Evolutionary conservation across 768 basidiomycete genomes (phyloP).

Genomic region (Rhodotorula diobovata): DNA sequence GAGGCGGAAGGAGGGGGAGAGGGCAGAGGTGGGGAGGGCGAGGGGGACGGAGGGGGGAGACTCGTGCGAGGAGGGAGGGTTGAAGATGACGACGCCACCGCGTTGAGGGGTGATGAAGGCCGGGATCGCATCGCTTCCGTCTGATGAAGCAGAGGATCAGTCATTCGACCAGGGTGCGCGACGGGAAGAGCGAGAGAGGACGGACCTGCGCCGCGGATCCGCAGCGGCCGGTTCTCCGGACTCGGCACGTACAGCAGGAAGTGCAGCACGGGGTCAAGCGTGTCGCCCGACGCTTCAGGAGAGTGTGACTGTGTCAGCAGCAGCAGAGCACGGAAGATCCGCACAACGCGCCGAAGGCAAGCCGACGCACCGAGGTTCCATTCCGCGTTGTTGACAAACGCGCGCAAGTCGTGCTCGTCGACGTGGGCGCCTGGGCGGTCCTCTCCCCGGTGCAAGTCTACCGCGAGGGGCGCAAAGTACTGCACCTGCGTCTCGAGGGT

Average conservation of each 20-base stretch:
- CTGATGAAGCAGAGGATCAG: slow-evolving; percentile 46
- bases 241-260: slow-evolving; percentile 87
- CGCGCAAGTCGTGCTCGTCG: slow-evolving; percentile 74
- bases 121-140: slow-evolving; percentile 53
- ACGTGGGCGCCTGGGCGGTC: slow-evolving; percentile 55
- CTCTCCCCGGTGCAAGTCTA: slow-evolving; percentile 57
- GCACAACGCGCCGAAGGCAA: too few relatives aligned
- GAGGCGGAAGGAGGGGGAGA: slow-evolving; percentile 58
- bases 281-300: slow-evolving; percentile 73
- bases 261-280: slow-evolving; percentile 88
- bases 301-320: slow-evolving; percentile 12
- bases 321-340: background rate
- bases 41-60: slow-evolving; percentile 46
- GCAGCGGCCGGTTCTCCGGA: slow-evolving; percentile 61
- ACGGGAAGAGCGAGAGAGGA: background rate
- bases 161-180: background rate
- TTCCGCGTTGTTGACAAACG: slow-evolving; percentile 92
- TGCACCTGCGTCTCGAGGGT: slow-evolving; percentile 92
- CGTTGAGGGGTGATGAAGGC: slow-evolving; percentile 90
- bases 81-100: slow-evolving; percentile 79
- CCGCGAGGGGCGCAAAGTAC: slow-evolving; percentile 81
- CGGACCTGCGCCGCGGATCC: slow-evolving; percentile 52
- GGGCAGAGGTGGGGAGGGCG: slow-evolving; percentile 43
- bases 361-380: slow-evolving; percentile 81
- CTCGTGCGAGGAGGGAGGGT: slow-evolving; percentile 49